phyloP scores from a whole-genome alignment of 225 moss, liverwort and hornwort species.

The Pleurozium schreberi region DNA sequence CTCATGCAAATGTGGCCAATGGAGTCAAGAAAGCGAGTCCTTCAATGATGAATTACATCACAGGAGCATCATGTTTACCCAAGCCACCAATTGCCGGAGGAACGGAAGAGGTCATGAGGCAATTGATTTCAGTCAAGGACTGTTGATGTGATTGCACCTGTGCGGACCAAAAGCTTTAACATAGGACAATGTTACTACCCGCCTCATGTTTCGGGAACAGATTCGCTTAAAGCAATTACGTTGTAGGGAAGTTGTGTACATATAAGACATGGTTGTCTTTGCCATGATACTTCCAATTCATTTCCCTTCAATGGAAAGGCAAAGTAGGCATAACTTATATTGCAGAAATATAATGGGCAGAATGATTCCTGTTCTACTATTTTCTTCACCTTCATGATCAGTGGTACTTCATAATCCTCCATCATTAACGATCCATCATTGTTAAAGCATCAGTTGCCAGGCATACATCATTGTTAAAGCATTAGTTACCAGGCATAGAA shows the following conservation, averaged over 20 bases:
- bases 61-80: neutral
- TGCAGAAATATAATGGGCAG: neutral
- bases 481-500: neutral
- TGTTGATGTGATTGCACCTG: neutral
- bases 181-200: neutral
- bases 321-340: neutral
- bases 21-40: neutral
- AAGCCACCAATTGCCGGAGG: neutral
- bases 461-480: no score
- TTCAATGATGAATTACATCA: neutral
- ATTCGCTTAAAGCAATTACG: neutral
- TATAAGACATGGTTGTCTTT: neutral
- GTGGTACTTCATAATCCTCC: neutral
- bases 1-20: slow-evolving; percentile 59
- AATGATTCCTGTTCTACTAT: neutral
- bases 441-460: no score
- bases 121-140: neutral
- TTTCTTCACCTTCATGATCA: neutral
- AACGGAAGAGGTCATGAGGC: neutral
- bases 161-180: neutral
- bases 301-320: neutral
- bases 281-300: neutral
- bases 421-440: neutral
- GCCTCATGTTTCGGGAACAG: neutral
- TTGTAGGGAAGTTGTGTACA: neutral